Evolutionary conservation across 352 stramenopile species (phyloP).

Genomic region (Pythium utonaiense): DNA sequence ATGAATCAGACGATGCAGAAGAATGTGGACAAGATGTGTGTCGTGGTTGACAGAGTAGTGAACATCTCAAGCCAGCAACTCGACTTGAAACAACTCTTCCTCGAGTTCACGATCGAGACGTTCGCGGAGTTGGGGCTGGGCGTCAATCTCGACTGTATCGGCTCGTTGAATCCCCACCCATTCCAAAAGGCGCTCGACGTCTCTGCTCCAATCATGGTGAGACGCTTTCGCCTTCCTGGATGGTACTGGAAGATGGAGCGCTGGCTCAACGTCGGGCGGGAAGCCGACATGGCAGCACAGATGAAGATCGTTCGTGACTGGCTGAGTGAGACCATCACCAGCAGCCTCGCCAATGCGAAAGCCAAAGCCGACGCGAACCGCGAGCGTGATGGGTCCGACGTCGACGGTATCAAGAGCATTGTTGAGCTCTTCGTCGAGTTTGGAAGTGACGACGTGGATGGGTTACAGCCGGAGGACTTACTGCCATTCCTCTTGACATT

Average conservation of each 20-base stretch:
- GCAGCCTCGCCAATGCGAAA: not conserved
- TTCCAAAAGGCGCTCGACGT: constrained; percentile 50
- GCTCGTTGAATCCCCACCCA: constrained; percentile 32
- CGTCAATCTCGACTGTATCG: constrained; percentile 37
- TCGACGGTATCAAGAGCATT: constrained; percentile 9
- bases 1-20: constrained; percentile 20
- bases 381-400: not conserved
- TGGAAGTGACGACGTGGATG: constrained; percentile 13
- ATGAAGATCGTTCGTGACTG: constrained; percentile 35
- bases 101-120: constrained; percentile 47
- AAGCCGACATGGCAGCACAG: constrained; percentile 28
- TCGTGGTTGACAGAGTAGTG: not conserved
- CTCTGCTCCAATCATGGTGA: constrained; percentile 27
- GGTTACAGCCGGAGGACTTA: constrained; percentile 47
- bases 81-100: constrained; percentile 33
- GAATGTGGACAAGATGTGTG: not conserved
- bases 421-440: constrained; percentile 15
- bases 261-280: constrained; percentile 35
- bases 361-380: not conserved
- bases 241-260: constrained; percentile 58
- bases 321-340: constrained; percentile 20
- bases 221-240: constrained; percentile 38
- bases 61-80: not conserved
- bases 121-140: constrained; percentile 55
- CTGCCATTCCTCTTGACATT: constrained; percentile 67